phyloP scores from a whole-genome alignment of 2,329 filamentous ascomycete species.

The Colletotrichum sp. region DNA sequence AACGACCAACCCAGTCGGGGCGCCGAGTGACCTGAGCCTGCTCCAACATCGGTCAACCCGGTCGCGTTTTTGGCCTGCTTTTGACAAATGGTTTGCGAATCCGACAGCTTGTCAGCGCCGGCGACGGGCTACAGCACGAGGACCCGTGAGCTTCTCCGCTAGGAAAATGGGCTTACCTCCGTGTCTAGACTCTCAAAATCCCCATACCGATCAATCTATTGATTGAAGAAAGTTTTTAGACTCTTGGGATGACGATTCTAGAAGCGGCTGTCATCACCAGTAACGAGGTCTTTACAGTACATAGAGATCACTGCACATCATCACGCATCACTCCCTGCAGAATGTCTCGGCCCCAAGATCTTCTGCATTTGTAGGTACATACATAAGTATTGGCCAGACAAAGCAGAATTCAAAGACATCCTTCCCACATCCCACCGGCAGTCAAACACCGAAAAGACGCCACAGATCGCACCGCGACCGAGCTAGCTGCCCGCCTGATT shows the following conservation, averaged over 20 bases:
- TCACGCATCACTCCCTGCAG: neutral
- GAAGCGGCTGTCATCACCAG: fast-evolving
- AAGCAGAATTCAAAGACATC: neutral
- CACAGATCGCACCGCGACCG: neutral
- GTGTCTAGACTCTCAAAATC: neutral
- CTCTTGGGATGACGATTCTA: neutral
- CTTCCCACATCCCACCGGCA: neutral
- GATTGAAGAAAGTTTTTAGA: neutral
- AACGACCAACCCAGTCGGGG: neutral
- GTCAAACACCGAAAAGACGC: neutral
- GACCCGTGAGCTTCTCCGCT: neutral
- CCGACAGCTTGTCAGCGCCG: neutral
- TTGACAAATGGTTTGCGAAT: constrained; percentile 1
- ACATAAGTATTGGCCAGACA: neutral
- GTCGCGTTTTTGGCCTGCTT: neutral
- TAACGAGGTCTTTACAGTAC: neutral
- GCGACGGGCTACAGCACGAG: neutral
- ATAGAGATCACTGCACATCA: neutral
- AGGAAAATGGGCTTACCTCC: neutral
- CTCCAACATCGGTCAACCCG: constrained; percentile 7
- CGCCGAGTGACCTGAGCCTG: neutral
- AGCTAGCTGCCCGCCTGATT: neutral
- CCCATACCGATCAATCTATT: neutral
- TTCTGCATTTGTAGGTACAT: neutral
- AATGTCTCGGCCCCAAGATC: neutral